Base-by-base conservation (phyloP, 2,329 filamentous ascomycete genomes). In the Epichloe typhina region DNA sequence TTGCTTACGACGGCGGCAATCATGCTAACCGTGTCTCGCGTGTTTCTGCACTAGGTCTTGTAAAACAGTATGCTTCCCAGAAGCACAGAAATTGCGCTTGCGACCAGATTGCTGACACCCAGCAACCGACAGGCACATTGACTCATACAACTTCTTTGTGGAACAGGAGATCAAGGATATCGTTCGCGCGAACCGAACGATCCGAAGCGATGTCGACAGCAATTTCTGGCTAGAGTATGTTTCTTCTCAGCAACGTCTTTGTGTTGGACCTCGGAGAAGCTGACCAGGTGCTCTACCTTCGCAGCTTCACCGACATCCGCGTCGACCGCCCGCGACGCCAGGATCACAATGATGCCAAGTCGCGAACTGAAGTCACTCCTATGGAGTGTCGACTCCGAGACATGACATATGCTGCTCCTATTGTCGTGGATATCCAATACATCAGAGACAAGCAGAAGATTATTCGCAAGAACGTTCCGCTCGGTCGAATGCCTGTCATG, bases 121-220 rank as follows among this genome's bases (percentile, higher is more conserved):
- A 41, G 59, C 54, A 35, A 13, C 35, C 11, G 38, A 42, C 17
- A 76, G 75, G 60, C 90, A 96, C 67, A 91, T 95, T 63, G 94
- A 98, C 72, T 97, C 93, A 23, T 98, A 94, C 76, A 96, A 98
- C 70, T 95, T 93, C 70, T 97, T 98, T 61, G 86, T 96, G 58
- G 88, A 98, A 59, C 86, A 94, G 51, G 90, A 97, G 64, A 83
- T 98, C 66, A 95, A 95, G 70, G 90, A 96, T 61, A 98, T 98
- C 59, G 85, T 98, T 57, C 83, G 88, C 64, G 87, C 91, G 48
- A 97, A 96, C 65, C 83, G 85, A 46, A 84, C 82, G 40, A 86
- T 98, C 56, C 82, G 86, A 58, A 95, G 90, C 67, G 91, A 97
- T 72, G 86, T 93, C 44, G 89, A 97, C 62, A 86, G 86, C 56